Evolutionary conservation across 2,329 filamentous ascomycete genomes (phyloP), one percentile per base, ranked within the genome.

Genomic region (Berkeleyomyces basicola): DNA sequence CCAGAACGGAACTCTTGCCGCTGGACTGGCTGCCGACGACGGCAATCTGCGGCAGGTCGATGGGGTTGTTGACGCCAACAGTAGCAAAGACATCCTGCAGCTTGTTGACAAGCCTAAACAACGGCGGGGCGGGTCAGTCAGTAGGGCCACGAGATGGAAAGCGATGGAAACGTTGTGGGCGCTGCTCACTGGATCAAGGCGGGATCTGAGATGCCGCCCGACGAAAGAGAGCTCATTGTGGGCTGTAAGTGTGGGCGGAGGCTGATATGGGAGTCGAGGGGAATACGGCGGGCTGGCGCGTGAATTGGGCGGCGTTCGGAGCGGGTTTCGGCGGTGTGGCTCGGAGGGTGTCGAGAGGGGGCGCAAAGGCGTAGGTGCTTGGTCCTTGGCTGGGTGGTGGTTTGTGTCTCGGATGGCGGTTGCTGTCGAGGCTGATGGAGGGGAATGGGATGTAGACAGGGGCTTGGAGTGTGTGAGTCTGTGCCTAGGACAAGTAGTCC

Each of bases 31-130:
- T 96, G 71, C 93, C 93, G 64, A 99, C 93, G 68, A 99, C 93
- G 69, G 87, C 92, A 74, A 99, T 99, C 79, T 99, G 93, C 62
- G 93, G 93, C 67, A 99, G 78, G 78, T 99, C 93, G 80, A 99
- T 99, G 66, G 93, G 93, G 76, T 99, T 99, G 82, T 96, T 93
- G 71, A 97, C 93, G 69, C 93, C 93, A 69, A 99, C 93, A 49
- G 93, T 97, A 66, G 92, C 87, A 74, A 99, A 99, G 69, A 99
- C 93, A 89, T 99, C 93, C 74, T 99, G 93, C 58, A 99, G 85
- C 80, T 95, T 97, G 81, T 99, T 99, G 73, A 99, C 93, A 69
- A 97, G 87, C 71, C 83, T 86, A 69, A 62, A 66, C 3, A 61
- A 39, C 46, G 7, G n/a, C 36, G 43, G 57, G 36, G 11, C 33